phyloP scores from a whole-genome alignment of 306 rosid genomes.

The Inga leiocalycina region DNA sequence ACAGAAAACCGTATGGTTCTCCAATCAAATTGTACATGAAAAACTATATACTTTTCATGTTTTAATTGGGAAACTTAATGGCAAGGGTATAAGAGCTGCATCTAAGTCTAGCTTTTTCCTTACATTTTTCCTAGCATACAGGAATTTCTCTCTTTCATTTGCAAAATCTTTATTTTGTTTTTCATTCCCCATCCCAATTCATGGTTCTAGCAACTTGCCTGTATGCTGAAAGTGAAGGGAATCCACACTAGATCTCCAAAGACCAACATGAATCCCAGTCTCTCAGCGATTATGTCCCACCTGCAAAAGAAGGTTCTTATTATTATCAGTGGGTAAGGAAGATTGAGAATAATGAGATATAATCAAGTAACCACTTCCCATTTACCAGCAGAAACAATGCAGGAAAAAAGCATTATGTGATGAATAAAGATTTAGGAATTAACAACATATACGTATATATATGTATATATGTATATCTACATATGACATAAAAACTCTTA shows the following conservation, averaged over 20 bases:
- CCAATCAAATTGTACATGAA: background rate
- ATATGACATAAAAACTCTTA: background rate
- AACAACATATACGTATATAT: background rate
- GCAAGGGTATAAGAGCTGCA: background rate
- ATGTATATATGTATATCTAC: background rate
- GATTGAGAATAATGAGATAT: slow-evolving; percentile 6
- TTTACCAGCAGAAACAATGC: background rate
- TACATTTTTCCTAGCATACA: background rate
- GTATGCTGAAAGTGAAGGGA: slow-evolving; percentile 75
- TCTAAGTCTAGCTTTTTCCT: background rate
- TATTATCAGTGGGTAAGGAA: slow-evolving; percentile 7
- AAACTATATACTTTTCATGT: background rate
- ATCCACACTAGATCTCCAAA: slow-evolving; percentile 99
- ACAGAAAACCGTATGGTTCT: background rate
- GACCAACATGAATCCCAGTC: slow-evolving; percentile 95
- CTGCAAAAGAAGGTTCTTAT: slow-evolving; percentile 44
- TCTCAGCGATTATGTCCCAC: slow-evolving; percentile 99
- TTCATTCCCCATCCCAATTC: slow-evolving; percentile 8
- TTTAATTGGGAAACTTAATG: background rate
- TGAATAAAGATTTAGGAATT: background rate
- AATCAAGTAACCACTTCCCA: background rate
- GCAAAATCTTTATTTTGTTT: background rate
- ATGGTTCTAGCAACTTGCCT: slow-evolving; percentile 18
- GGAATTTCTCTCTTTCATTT: background rate
- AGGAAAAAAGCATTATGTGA: background rate